phyloP scores from a whole-genome alignment of 345 rosid species.

The Gossypium longicalyx region DNA sequence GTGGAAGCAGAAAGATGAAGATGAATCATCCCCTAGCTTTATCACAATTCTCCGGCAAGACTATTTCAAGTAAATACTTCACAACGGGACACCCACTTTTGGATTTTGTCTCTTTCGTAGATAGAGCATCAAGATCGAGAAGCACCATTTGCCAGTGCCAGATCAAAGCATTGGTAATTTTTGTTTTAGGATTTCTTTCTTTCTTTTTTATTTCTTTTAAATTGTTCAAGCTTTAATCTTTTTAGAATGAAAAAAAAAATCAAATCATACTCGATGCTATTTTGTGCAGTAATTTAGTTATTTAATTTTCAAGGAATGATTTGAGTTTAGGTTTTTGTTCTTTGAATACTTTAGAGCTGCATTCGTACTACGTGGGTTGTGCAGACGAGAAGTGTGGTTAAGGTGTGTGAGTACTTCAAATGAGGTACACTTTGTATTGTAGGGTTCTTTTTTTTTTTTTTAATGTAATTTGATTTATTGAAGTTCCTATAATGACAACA shows the following conservation, averaged over 20 bases:
- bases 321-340: neutral
- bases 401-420: neutral
- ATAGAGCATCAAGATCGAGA: neutral
- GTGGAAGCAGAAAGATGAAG: constrained; percentile 61
- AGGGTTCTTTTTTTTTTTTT: neutral
- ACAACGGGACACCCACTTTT: constrained; percentile 3
- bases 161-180: constrained; percentile 10
- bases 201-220: neutral
- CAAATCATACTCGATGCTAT: neutral
- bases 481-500: neutral
- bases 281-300: neutral
- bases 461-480: neutral
- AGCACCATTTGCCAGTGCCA: constrained; percentile 6
- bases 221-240: neutral
- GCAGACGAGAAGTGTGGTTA: neutral
- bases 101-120: neutral
- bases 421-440: constrained; percentile 7
- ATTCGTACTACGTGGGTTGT: neutral
- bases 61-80: constrained; percentile 44
- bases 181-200: neutral
- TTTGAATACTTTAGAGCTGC: neutral
- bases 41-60: constrained; percentile 48
- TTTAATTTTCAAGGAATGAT: neutral
- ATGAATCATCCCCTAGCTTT: constrained; percentile 39
- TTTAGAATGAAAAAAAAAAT: constrained; percentile 6